Conservation (phyloP, 2,329 filamentous ascomycete species). For the Aureobasidium subglaciale region DNA sequence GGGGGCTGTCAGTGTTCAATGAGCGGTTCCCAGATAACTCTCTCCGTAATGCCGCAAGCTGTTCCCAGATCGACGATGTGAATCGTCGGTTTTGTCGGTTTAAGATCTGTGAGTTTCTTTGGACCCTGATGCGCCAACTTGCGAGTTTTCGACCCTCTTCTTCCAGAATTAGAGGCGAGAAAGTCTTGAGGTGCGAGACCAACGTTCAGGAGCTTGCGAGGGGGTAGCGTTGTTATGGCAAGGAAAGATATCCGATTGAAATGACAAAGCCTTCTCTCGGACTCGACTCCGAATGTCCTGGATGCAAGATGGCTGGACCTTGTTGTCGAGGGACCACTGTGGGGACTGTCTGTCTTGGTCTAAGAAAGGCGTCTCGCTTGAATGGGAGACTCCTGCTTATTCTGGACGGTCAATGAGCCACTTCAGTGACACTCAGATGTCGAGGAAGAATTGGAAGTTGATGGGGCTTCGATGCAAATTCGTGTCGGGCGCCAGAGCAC, state of each 20-base stretch:
- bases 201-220: not conserved
- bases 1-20: not conserved
- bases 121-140: not conserved
- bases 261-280: constrained; percentile 11
- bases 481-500: not conserved
- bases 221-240: not conserved
- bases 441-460: not conserved
- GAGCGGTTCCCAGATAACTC: not conserved
- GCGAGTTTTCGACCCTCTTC: not conserved
- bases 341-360: not conserved
- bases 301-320: not conserved
- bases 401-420: not conserved
- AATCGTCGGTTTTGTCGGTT: not conserved
- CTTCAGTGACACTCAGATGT: too few species aligned
- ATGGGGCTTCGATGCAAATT: not conserved
- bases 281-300: not conserved
- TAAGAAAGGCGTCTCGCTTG: not conserved
- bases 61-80: constrained; percentile 4
- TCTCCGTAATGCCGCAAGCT: not conserved
- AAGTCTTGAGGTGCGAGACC: not conserved
- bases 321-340: not conserved
- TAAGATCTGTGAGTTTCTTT: not conserved
- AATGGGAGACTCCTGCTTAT: not conserved
- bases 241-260: constrained; percentile 4
- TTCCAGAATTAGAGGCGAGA: not conserved